Percentiles rank a stretch among this genome's conserved stretches.
These are phyloP conservation scores for Coemansia aciculifera DNA, from an alignment of 192 early-diverging fungal genomes.

Conservation along the genomic window DNA sequence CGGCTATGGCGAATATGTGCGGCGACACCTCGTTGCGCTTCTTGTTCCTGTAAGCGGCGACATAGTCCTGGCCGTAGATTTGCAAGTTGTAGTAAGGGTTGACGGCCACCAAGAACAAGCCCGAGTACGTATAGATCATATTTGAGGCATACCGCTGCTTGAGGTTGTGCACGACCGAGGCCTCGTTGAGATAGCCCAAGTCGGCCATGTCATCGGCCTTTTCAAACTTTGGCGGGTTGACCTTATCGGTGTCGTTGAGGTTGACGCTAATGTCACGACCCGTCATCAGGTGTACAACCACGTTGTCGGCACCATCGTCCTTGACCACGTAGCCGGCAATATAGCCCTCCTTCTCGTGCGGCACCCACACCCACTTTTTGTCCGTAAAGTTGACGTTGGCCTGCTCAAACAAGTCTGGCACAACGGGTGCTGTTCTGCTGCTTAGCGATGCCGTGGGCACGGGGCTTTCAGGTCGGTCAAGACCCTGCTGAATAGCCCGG, in stretches of 20 bases:
- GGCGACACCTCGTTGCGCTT: constrained; percentile 73
- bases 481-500: constrained; percentile 53
- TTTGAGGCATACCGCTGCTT: constrained; percentile 86
- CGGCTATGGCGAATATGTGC: constrained; percentile 92
- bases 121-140: constrained; percentile 98
- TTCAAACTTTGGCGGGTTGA: constrained; percentile 99
- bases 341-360: constrained; percentile 89
- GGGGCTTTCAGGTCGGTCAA: constrained; percentile 48
- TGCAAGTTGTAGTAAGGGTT: constrained; percentile 94
- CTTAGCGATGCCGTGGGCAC: constrained; percentile 34
- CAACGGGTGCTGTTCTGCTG: constrained; percentile 37
- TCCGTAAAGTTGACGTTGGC: constrained; percentile 80
- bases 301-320: constrained; percentile 67
- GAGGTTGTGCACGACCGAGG: constrained; percentile 98
- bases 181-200: constrained; percentile 93
- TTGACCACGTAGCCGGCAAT: constrained; percentile 77
- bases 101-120: constrained; percentile 96
- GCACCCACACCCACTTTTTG: constrained; percentile 98
- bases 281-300: constrained; percentile 75
- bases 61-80: constrained; percentile 78
- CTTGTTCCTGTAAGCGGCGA: constrained; percentile 67
- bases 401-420: constrained; percentile 57
- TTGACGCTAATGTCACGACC: constrained; percentile 71
- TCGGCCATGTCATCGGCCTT: constrained; percentile 99
- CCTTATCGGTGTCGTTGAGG: constrained; percentile 85